Evolutionary conservation across 2,329 filamentous ascomycete species (phyloP).

Genomic region (Tympanopsis confertula): DNA sequence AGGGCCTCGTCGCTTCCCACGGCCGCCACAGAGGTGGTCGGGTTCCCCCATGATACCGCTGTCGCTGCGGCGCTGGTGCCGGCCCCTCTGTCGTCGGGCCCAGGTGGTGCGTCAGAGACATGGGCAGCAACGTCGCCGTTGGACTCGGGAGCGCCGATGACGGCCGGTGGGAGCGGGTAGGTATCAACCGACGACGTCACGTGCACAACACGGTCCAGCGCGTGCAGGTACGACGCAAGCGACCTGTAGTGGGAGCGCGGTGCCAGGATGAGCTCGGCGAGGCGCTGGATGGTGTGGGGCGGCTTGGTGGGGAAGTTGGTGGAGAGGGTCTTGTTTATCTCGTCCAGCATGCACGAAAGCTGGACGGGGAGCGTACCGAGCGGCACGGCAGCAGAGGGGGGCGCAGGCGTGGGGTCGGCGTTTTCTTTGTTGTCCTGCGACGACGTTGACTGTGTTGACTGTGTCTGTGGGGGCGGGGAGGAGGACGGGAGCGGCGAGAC

Average conservation of each 20-base stretch:
- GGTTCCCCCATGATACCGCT: slow-evolving; percentile 33
- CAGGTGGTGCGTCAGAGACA: slow-evolving; percentile 13
- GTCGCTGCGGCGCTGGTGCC: slow-evolving; percentile 13
- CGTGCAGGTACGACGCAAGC: slow-evolving; percentile 76
- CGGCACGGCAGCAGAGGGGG: slow-evolving; percentile 14
- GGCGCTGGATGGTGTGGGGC: slow-evolving; percentile 83
- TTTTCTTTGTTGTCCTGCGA: slow-evolving; percentile 62
- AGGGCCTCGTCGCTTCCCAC: slow-evolving; percentile 79
- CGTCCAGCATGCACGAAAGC: slow-evolving; percentile 47
- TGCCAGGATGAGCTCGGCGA: slow-evolving; percentile 72
- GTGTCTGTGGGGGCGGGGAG: slow-evolving; percentile 10
- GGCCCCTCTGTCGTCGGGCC: slow-evolving; percentile 11
- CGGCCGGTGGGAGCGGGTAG: slow-evolving; percentile 69
- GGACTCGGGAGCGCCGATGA: slow-evolving; percentile 42
- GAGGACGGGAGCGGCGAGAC: too few species aligned
- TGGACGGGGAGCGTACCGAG: slow-evolving; percentile 47
- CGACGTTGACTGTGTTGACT: slow-evolving; percentile 22
- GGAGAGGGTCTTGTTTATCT: slow-evolving; percentile 48
- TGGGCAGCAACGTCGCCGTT: slow-evolving; percentile 49
- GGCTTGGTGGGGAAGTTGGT: slow-evolving; percentile 62
- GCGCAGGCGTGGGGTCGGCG: slow-evolving; percentile 30
- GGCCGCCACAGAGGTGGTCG: slow-evolving; percentile 22
- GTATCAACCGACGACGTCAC: slow-evolving; percentile 72
- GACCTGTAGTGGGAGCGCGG: slow-evolving; percentile 72
- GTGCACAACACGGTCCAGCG: slow-evolving; percentile 78